Evolutionary conservation across 805 yeast genomes (phyloP).

Genomic region (Ogataea ganodermae): DNA sequence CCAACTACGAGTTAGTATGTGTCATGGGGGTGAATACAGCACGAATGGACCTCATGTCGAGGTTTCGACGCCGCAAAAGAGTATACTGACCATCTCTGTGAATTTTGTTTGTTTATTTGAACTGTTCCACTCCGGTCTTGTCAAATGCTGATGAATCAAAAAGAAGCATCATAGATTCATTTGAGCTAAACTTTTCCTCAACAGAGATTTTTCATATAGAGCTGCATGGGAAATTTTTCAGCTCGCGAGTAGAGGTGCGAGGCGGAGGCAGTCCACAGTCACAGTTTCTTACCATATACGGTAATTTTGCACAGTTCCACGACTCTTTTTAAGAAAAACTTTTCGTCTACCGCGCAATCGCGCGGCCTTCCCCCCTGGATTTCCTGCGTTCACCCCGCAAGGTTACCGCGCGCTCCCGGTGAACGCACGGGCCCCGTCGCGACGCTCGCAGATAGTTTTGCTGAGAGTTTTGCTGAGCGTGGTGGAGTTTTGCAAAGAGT

Average conservation of each 20-base stretch:
- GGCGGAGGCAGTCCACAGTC: constrained; percentile 1
- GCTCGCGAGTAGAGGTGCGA: background rate
- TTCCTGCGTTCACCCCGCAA: background rate
- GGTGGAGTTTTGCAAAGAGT: constrained; percentile 2
- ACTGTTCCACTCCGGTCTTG: constrained; percentile 88
- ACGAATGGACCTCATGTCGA: background rate
- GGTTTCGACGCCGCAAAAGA: constrained; percentile 9
- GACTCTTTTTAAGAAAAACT: constrained; percentile 2
- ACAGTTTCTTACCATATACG: background rate
- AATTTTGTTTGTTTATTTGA: constrained; percentile 39
- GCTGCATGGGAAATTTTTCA: background rate
- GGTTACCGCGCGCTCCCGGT: too few relatives aligned
- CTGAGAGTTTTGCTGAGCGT: constrained; percentile 4
- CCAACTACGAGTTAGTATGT: constrained; percentile 41
- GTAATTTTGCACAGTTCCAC: background rate
- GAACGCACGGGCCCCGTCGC: background rate
- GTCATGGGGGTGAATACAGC: background rate
- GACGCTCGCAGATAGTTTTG: background rate
- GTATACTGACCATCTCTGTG: constrained; percentile 98
- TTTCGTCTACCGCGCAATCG: background rate
- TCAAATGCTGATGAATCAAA: constrained; percentile 3
- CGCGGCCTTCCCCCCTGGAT: background rate
- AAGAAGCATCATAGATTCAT: background rate
- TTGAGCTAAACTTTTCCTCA: background rate
- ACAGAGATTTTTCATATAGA: background rate